Evolutionary conservation across 169 alveolate genomes (phyloP).

Genomic region (Plasmodium inui): DNA sequence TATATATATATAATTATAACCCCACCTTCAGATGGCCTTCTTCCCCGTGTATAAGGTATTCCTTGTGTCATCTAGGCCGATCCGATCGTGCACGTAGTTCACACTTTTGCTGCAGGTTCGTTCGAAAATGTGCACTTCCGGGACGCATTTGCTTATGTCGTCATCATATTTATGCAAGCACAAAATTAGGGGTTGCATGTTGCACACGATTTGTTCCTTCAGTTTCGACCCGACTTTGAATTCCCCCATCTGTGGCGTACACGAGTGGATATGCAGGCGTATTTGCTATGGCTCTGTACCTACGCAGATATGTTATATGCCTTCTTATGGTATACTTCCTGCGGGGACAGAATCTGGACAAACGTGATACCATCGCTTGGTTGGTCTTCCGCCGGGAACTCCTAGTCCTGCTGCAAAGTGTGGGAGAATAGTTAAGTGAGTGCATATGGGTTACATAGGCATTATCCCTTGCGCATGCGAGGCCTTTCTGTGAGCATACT

Average conservation of each 20-base stretch:
- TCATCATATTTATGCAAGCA: conserved; percentile 83
- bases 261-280: background rate
- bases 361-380: background rate
- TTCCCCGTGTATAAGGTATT: conserved; percentile 88
- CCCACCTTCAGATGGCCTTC: conserved; percentile 41
- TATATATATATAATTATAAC: background rate
- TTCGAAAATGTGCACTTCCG: conserved; percentile 87
- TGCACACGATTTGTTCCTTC: conserved; percentile 81
- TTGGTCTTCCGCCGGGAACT: background rate
- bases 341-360: background rate
- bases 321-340: background rate
- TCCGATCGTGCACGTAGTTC: conserved; percentile 88
- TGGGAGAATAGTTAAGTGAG: background rate
- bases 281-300: background rate
- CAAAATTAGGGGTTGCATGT: conserved; percentile 88
- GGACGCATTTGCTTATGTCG: conserved; percentile 83
- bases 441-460: background rate
- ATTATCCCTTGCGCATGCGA: background rate
- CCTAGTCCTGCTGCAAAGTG: background rate
- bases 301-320: background rate
- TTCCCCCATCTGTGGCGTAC: conserved; percentile 43
- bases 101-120: conserved; percentile 86
- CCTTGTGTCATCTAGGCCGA: conserved; percentile 90
- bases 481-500: background rate
- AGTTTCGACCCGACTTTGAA: conserved; percentile 74